Conservation (phyloP, 169 alveolate species). For the Blepharisma undulans region DNA sequence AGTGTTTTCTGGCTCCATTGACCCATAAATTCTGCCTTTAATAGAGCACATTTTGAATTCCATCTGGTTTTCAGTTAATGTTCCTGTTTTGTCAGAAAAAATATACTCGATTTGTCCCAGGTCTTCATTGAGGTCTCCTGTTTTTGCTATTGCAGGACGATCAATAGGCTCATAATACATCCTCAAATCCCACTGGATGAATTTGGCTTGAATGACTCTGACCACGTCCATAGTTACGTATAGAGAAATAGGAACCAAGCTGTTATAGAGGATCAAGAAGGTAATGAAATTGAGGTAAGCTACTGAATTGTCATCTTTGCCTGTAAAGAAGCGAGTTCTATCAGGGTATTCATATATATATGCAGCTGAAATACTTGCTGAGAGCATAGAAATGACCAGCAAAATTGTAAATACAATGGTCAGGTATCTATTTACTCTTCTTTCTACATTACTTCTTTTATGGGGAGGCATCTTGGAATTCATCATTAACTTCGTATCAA, state of each 20-base stretch:
- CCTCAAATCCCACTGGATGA: constrained; percentile 86
- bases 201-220: constrained; percentile 91
- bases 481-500: constrained; percentile 77
- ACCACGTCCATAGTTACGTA: constrained; percentile 41
- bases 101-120: constrained; percentile 88
- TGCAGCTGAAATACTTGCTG: constrained; percentile 27
- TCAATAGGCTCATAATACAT: constrained; percentile 78
- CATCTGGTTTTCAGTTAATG: constrained; percentile 96
- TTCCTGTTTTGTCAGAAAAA: constrained; percentile 96
- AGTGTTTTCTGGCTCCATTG: background rate
- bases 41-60: constrained; percentile 75
- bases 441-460: constrained; percentile 75
- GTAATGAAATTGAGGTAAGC: constrained; percentile 71
- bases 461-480: constrained; percentile 70
- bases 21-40: constrained; percentile 34
- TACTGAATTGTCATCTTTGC: background rate
- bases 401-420: constrained; percentile 46
- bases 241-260: constrained; percentile 32
- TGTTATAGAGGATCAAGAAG: constrained; percentile 89
- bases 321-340: background rate
- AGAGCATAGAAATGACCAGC: constrained; percentile 5
- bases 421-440: constrained; percentile 68
- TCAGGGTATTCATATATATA: background rate
- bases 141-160: constrained; percentile 76
- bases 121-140: constrained; percentile 86